Evolutionary conservation across 2,329 filamentous ascomycete genomes (phyloP), one percentile per base, ranked within the genome.

Genomic region (Diaporthe ampelina): DNA sequence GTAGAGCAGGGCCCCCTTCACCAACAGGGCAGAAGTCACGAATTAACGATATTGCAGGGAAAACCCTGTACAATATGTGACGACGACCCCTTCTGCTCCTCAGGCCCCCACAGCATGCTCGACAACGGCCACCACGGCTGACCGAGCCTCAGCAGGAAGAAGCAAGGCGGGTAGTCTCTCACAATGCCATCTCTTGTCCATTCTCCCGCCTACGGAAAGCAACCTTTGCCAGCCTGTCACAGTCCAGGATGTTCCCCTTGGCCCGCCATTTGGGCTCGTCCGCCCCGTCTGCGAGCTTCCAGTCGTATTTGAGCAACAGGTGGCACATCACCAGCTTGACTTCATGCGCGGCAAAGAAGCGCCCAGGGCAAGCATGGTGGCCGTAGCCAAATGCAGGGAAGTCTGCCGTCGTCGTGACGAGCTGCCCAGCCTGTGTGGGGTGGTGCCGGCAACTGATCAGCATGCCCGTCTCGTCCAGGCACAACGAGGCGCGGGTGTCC

Each of bases 301-400:
- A 76, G 69, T 83, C 81, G 59, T 82, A 82, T 73, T 79, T 80
- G 58, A 82, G 67, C 43, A 83, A 32, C 8, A 84, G 40, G 35
- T 80, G 77, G 19, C 76, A 74, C 50, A 84, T 68, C 17, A 77
- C 73, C 19, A 83, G 75, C 80, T 86, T 86, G 40, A 85, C 80
- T 77, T 85, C 81, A 61, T 84, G 83, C 2, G 79, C 80, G 0
- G 84, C 85, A 76, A 86, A 86, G 78, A 85, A 86, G 0, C 85
- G 77, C 0, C 85, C 85, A 0, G 85, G 85, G 50, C 85, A 86
- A 0, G 84, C 82, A 63, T 86, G 83, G 7, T 77, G 78, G 0
- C 85, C 85, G 68, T 86, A 80, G 0, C 85, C 85, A 72, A 86
- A 87, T 0, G 76, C 79, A 10, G 84, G 72, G 37, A 80, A 79